Evolutionary conservation across 352 stramenopile species (phyloP).

Genomic region (Blastocystis sp.): DNA sequence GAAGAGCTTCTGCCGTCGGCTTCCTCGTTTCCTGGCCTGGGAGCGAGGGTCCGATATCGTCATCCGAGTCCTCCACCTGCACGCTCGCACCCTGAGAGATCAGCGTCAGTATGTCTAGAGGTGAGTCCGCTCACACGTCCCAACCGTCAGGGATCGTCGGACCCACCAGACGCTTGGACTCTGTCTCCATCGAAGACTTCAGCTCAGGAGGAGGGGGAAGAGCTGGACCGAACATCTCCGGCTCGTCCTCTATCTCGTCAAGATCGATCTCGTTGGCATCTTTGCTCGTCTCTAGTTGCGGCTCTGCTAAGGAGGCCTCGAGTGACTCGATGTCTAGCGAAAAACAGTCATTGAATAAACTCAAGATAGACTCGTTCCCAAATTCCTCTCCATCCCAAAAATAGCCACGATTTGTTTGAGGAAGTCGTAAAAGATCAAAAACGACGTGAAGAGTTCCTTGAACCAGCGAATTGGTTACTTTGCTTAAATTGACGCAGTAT

Average conservation of each 20-base stretch:
- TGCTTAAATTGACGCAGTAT: conserved; percentile 10
- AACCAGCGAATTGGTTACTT: conserved; percentile 33
- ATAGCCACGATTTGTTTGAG: conserved; percentile 23
- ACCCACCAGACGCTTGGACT: neutral
- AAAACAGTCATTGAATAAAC: conserved; percentile 11
- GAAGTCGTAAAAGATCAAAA: neutral
- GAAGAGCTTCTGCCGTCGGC: conserved; percentile 6
- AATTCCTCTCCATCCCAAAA: conserved; percentile 3
- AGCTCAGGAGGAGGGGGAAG: neutral
- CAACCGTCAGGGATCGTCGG: neutral
- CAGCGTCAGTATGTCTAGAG: neutral
- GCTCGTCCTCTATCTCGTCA: neutral
- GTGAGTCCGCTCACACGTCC: neutral
- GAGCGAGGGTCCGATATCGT: neutral
- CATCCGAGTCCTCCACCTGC: conserved; percentile 2
- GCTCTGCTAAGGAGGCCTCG: neutral
- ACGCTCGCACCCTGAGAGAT: neutral
- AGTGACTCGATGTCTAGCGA: neutral
- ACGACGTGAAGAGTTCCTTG: conserved; percentile 30
- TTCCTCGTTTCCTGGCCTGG: neutral
- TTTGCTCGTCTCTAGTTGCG: neutral
- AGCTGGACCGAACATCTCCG: conserved; percentile 5
- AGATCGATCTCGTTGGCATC: neutral
- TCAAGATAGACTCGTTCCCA: neutral
- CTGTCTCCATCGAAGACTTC: neutral